Conservation (phyloP, 345 rosid genomes). For the Clausena lansium region DNA sequence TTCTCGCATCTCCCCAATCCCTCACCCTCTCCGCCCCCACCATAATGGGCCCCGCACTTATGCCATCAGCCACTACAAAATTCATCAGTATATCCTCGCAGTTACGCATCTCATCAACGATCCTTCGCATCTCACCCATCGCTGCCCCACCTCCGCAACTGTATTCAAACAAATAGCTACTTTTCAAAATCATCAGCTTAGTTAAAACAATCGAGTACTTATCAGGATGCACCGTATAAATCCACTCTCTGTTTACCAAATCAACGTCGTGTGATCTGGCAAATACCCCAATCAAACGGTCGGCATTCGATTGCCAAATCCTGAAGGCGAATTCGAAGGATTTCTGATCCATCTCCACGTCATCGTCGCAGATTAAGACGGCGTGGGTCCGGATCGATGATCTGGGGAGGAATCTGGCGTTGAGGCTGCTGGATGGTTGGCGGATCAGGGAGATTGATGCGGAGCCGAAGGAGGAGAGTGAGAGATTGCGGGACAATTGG, state of each 20-base stretch:
- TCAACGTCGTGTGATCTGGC: conserved; percentile 63
- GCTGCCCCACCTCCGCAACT: conserved; percentile 53
- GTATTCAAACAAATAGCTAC: conserved; percentile 47
- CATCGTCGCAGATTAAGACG: conserved; percentile 65
- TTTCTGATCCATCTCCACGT: conserved; percentile 50
- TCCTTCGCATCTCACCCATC: conserved; percentile 52
- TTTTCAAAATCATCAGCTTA: conserved; percentile 65
- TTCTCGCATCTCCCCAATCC: conserved; percentile 80
- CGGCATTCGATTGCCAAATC: conserved; percentile 52
- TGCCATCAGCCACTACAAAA: conserved; percentile 54
- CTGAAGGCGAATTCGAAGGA: conserved; percentile 55
- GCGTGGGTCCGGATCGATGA: conserved; percentile 44
- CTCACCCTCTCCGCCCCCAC: conserved; percentile 63
- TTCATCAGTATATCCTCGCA: conserved; percentile 83
- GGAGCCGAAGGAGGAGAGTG: conserved; percentile 40
- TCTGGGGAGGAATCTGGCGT: conserved; percentile 60
- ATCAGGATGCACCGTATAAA: conserved; percentile 70
- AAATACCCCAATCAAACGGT: conserved; percentile 54
- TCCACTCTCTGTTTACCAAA: conserved; percentile 50
- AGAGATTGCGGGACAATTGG: conserved; percentile 42
- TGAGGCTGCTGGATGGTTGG: conserved; percentile 62
- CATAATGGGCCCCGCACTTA: conserved; percentile 56
- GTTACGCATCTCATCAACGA: conserved; percentile 52
- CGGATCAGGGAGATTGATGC: conserved; percentile 54
- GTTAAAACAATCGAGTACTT: conserved; percentile 67